These are phyloP conservation scores for Ogataea sp. DNA, from an alignment of 805 yeast genomes.

Conservation along the genomic window DNA sequence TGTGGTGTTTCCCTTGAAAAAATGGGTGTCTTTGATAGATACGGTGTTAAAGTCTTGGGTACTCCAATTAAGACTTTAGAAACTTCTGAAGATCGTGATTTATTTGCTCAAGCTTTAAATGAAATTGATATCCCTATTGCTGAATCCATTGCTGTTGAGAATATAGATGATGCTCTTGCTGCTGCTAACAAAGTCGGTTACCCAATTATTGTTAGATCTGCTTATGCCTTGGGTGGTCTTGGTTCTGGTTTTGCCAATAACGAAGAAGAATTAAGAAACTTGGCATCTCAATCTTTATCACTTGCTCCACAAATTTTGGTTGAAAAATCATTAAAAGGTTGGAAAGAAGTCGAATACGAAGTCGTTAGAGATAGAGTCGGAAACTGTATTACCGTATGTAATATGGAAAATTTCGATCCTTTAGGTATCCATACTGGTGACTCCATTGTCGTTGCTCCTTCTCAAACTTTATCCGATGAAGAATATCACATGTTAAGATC, in stretches of 20 bases:
- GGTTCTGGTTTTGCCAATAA: slow-evolving; percentile 96
- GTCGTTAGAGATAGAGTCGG: slow-evolving; percentile 95
- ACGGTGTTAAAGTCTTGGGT: slow-evolving; percentile 90
- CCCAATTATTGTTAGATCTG: slow-evolving; percentile 96
- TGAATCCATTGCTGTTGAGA: slow-evolving; percentile 90
- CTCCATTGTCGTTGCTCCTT: slow-evolving; percentile 97
- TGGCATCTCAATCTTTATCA: slow-evolving; percentile 83
- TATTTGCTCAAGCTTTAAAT: slow-evolving; percentile 90
- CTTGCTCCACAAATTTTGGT: slow-evolving; percentile 92
- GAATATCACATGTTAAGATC: slow-evolving; percentile 97
- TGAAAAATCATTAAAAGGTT: slow-evolving; percentile 94
- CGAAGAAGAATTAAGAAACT: slow-evolving; percentile 72
- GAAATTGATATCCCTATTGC: slow-evolving; percentile 96
- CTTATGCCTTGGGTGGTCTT: slow-evolving; percentile 93
- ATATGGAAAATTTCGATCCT: slow-evolving; percentile 98
- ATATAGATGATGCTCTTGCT: slow-evolving; percentile 83
- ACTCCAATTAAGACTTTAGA: slow-evolving; percentile 95
- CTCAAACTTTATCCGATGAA: slow-evolving; percentile 94
- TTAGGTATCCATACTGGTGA: slow-evolving; percentile 98
- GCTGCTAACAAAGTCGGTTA: slow-evolving; percentile 88
- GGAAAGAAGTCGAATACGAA: slow-evolving; percentile 99
- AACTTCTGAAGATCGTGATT: slow-evolving; percentile 95
- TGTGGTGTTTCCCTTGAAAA: slow-evolving; percentile 93
- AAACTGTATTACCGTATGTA: slow-evolving; percentile 97
- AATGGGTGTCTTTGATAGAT: slow-evolving; percentile 88